Evolutionary conservation across 176 grass and related monocot genomes (phyloP), one percentile per base, ranked within the genome.

Genomic region (Triticum monococcum): DNA sequence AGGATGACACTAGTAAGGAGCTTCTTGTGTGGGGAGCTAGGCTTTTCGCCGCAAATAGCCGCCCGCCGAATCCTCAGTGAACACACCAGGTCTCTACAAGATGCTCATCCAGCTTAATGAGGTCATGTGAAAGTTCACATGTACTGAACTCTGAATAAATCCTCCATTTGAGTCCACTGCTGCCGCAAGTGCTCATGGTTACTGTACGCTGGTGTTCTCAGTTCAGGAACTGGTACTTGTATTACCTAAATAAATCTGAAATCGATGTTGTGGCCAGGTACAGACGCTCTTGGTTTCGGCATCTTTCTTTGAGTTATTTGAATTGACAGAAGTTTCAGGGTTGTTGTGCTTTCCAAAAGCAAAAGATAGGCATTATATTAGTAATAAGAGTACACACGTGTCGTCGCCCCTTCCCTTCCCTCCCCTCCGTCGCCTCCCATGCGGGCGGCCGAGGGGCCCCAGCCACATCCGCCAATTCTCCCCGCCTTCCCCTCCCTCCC

Each of bases 11-110:
- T 1, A 91, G 86, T 30, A 91, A 85, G 74, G 89, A 91, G 86
- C 89, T 91, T 8, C 89, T 92, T 31, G 91, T 90, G 57, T 92
- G 91, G 91, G 91, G 87, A 8, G 84, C 84, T 24, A 90, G 91
- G 48, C 87, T 87, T 84, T 92, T 87, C 10, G 43, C 52, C 1
- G 91, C 87, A 57, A 90, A 92, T 43, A 90, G 74, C 52, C 79
- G 91, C 20, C 87, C 86, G 11, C 89, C 86, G 1, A 91, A 88
- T 78, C 89, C 86, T 26, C 89, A 85, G 78, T 91, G 86, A 91
- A 65, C 40, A 25, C 45, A 17, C 26, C 9, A 38, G 36, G 12
- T 69, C 16, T 38, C 54, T 32, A 41, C n/a, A 64, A 5, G 72
- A 48, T 9, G 12, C 72, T 17, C 24, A 75, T 31, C 18, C 36